Conservation (phyloP, 1,284 basidiomycete species). For the Irpex lacteus region DNA sequence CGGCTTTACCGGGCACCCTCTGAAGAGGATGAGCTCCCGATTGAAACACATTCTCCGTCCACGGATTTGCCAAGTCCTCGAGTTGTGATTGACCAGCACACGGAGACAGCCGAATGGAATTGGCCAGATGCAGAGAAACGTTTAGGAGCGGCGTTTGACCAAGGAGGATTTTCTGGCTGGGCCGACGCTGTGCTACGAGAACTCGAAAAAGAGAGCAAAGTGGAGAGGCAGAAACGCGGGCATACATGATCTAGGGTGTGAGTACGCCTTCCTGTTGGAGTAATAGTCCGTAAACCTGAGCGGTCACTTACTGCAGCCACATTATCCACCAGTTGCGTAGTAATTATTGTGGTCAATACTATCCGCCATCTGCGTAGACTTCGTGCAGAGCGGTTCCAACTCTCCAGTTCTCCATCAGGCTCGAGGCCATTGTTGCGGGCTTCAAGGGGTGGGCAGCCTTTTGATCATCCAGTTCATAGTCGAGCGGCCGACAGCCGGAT, state of each 20-base stretch:
- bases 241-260: constrained; percentile 11
- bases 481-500: neutral
- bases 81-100: neutral
- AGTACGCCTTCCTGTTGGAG: neutral
- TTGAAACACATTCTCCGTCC: neutral
- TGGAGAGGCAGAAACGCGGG: constrained; percentile 40
- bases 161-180: constrained; percentile 54
- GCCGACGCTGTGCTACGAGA: constrained; percentile 46
- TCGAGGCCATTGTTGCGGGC: too few species aligned
- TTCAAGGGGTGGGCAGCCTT: too few species aligned
- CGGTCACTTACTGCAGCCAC: neutral
- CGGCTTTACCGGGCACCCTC: constrained; percentile 47
- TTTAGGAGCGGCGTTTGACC: constrained; percentile 50
- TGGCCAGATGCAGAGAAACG: constrained; percentile 51
- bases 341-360: neutral
- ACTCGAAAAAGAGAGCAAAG: constrained; percentile 48
- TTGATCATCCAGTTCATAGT: too few species aligned
- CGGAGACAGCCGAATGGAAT: constrained; percentile 34
- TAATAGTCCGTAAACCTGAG: neutral
- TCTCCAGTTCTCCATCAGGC: too few species aligned
- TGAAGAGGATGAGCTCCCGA: constrained; percentile 28
- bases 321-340: neutral
- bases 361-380: too few species aligned
- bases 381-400: too few species aligned
- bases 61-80: constrained; percentile 1